Evolutionary conservation across 306 rosid species (phyloP).

Genomic region (Acacia melanoxylon): DNA sequence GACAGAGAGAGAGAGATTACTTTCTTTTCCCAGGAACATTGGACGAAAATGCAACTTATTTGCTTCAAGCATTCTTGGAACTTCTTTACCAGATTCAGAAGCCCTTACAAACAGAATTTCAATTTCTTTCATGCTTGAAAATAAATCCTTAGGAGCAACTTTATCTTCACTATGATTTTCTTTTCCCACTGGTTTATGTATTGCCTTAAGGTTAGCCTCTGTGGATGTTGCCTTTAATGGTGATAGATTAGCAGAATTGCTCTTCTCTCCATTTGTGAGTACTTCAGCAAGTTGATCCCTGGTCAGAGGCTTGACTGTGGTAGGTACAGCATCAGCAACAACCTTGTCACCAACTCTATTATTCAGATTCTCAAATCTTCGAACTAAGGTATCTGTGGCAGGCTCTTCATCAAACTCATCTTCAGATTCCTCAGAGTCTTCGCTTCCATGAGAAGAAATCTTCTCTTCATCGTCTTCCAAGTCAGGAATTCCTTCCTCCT

Average conservation of each 20-base stretch:
- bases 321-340: constrained; percentile 48
- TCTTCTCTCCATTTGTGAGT: constrained; percentile 50
- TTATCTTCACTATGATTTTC: constrained; percentile 58
- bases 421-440: constrained; percentile 63
- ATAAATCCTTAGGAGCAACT: constrained; percentile 68
- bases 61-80: constrained; percentile 95
- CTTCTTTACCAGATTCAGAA: constrained; percentile 80
- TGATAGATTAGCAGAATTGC: constrained; percentile 41
- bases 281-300: constrained; percentile 54
- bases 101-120: constrained; percentile 71
- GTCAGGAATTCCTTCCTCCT: constrained; percentile 71
- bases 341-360: constrained; percentile 59
- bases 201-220: constrained; percentile 39
- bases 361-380: constrained; percentile 71
- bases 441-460: constrained; percentile 52
- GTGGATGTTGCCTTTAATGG: constrained; percentile 44
- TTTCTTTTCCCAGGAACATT: constrained; percentile 58
- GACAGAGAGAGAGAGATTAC: constrained; percentile 50
- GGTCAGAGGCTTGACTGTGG: constrained; percentile 35
- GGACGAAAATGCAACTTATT: constrained; percentile 85
- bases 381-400: constrained; percentile 59
- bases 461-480: constrained; percentile 67
- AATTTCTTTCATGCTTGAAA: constrained; percentile 74
- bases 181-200: constrained; percentile 36
- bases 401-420: constrained; percentile 87